A percentile compares a stretch with the other conserved stretches of the same genome.
Evolutionary conservation across 352 stramenopile species (phyloP).

Genomic region (Globisporangium apiculatum): DNA sequence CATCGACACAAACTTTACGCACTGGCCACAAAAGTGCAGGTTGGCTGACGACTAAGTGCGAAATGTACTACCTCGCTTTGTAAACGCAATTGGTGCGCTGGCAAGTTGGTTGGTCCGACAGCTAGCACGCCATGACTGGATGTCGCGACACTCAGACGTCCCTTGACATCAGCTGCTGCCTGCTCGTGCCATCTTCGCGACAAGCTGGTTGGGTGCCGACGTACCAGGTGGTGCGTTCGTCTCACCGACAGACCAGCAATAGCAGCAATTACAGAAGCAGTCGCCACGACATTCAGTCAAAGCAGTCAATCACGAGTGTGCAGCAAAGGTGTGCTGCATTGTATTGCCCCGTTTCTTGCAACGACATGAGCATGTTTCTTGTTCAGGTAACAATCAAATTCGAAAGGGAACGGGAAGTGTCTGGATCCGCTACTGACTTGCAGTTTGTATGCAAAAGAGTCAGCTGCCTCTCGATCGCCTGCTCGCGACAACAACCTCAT

Average conservation of each 20-base stretch:
- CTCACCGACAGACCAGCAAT: neutral
- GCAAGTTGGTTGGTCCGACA: too few relatives aligned
- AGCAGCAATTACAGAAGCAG: neutral
- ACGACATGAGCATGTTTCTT: too few relatives aligned
- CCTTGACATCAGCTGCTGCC: neutral
- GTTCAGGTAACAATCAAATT: neutral
- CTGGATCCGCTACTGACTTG: neutral
- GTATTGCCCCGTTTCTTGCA: too few relatives aligned
- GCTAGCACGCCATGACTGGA: too few relatives aligned
- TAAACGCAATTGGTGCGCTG: too few relatives aligned
- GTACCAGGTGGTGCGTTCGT: neutral
- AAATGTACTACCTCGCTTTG: too few relatives aligned
- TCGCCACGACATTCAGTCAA: neutral
- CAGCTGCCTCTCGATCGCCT: neutral
- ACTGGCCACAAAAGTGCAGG: too few relatives aligned
- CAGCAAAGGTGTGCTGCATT: too few relatives aligned
- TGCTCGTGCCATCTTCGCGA: neutral
- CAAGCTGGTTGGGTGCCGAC: neutral
- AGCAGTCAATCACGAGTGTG: neutral
- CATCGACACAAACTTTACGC: neutral
- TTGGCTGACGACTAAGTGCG: too few relatives aligned
- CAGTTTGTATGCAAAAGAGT: neutral
- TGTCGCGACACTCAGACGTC: too few relatives aligned
- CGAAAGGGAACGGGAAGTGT: neutral
- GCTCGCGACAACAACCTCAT: too few relatives aligned